Evolutionary conservation across 2,329 filamentous ascomycete species (phyloP).

Genomic region (Cytospora schulzeri): DNA sequence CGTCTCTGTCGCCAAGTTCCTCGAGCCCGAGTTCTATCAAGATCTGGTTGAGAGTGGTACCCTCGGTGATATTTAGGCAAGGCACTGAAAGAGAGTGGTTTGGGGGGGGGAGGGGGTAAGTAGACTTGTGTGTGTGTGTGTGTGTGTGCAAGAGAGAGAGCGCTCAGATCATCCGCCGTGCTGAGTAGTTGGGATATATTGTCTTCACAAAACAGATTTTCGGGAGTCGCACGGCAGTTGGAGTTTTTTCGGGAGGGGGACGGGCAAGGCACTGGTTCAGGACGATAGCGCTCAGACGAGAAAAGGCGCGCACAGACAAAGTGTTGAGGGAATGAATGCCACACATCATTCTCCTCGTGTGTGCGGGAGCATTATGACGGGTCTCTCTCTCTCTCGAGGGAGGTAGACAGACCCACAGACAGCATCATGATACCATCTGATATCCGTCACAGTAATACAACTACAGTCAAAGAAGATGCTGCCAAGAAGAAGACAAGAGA

Average conservation of each 20-base stretch:
- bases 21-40: slow-evolving; percentile 92
- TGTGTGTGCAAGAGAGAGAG: no score
- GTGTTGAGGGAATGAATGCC: not conserved
- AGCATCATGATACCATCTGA: slow-evolving; percentile 1
- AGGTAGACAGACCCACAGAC: not conserved
- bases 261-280: not conserved
- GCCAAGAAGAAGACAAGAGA: not conserved
- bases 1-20: slow-evolving; percentile 91
- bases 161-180: not conserved
- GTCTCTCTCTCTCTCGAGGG: not conserved
- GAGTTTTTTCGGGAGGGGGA: not conserved
- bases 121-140: no score
- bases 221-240: not conserved
- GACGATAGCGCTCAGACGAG: not conserved
- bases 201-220: not conserved
- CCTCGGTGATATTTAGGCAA: slow-evolving; percentile 57
- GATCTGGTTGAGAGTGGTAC: slow-evolving; percentile 87
- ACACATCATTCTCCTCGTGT: not conserved
- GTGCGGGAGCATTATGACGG: not conserved
- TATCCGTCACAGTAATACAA: slow-evolving; percentile 1
- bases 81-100: not conserved
- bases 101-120: no score
- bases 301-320: not conserved
- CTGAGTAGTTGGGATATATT: not conserved
- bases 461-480: not conserved